phyloP scores from a whole-genome alignment of 768 basidiomycete genomes.

The Naganishia kalamii region DNA sequence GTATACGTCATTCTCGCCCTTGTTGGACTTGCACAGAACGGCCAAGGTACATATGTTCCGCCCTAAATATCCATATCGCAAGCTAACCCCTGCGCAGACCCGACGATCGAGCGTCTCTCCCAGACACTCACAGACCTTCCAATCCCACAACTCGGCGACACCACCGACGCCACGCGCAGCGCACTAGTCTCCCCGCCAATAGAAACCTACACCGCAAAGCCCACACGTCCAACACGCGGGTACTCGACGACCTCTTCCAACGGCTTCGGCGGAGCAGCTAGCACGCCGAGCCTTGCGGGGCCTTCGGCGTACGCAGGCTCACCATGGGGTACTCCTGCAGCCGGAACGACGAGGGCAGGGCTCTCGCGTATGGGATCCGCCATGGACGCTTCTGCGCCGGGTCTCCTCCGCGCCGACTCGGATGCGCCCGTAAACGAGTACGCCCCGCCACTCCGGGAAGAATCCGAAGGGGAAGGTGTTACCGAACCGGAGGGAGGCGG shows the following conservation, averaged over 20 bases:
- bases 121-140: not conserved
- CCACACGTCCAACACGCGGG: conserved; percentile 5
- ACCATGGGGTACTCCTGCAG: conserved; percentile 11
- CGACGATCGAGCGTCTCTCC: conserved; percentile 12
- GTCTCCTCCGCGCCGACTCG: not conserved
- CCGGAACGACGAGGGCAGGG: not conserved
- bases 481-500: conserved; percentile 17
- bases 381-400: not conserved
- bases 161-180: not conserved
- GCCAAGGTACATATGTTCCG: conserved; percentile 54
- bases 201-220: conserved; percentile 1
- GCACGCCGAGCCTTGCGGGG: not conserved
- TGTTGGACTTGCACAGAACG: conserved; percentile 74
- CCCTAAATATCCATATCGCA: not conserved
- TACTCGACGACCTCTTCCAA: conserved; percentile 20
- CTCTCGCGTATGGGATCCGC: conserved; percentile 3
- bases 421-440: conserved; percentile 10
- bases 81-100: not conserved
- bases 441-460: not conserved
- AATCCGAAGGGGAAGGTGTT: conserved; percentile 51
- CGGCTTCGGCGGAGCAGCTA: conserved; percentile 13
- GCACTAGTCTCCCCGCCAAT: not conserved
- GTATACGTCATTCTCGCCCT: conserved; percentile 87
- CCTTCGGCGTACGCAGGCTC: not conserved
- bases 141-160: conserved; percentile 3